These are phyloP conservation scores for Papilionanthe hybrid DNA, from an alignment of 116 monocot genomes.

Conservation along the genomic window DNA sequence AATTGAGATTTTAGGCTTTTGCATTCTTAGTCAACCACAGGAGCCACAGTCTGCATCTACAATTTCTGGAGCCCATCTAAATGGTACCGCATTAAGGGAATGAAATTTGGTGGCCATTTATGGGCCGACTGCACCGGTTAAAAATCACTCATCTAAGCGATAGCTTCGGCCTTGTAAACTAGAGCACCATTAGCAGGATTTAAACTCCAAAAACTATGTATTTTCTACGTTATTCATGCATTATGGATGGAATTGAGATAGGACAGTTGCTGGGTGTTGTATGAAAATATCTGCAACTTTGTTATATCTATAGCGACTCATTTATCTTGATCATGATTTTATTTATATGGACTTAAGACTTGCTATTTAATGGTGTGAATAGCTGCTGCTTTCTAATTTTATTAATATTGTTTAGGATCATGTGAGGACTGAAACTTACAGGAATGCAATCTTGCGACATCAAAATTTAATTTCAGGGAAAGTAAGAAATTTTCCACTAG, in stretches of 20 bases:
- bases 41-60: not conserved
- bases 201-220: not conserved
- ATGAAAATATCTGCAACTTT: not conserved
- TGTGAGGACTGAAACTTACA: constrained; percentile 83
- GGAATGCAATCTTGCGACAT: constrained; percentile 56
- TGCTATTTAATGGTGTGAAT: not conserved
- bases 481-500: constrained; percentile 23
- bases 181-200: not conserved
- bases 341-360: not conserved
- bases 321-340: not conserved
- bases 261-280: not conserved
- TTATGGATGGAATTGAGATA: not conserved
- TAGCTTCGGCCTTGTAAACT: not conserved
- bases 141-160: not conserved
- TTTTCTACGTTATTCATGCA: not conserved
- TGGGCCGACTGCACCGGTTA: not conserved
- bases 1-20: too few relatives aligned
- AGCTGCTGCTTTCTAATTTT: constrained; percentile 1
- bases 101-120: not conserved
- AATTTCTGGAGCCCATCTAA: not conserved
- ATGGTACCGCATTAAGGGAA: not conserved
- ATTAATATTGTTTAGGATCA: constrained; percentile 45
- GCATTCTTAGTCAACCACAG: not conserved
- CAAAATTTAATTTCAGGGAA: constrained; percentile 81
- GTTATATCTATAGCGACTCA: not conserved